phyloP scores from a whole-genome alignment of 75 land plant species.

The Pinus taeda region DNA sequence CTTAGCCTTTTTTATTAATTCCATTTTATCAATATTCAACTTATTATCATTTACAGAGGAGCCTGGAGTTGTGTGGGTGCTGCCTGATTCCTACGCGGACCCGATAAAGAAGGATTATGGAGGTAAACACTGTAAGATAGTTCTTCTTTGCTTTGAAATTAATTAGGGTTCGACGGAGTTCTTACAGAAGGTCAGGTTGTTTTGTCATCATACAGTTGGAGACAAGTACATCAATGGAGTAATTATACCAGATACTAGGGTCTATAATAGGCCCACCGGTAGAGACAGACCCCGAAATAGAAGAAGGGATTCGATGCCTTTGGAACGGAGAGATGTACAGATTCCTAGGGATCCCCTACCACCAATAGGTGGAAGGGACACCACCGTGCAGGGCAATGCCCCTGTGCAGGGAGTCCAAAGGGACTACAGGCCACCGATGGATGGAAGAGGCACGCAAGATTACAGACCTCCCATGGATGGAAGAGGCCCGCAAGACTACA shows the following conservation, averaged over 20 bases:
- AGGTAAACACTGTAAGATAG: not conserved
- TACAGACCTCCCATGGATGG: not conserved
- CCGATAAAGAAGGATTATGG: conserved; percentile 8
- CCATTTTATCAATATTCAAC: not conserved
- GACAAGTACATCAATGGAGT: conserved; percentile 11
- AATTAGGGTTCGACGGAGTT: too few relatives aligned
- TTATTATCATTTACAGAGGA: not conserved
- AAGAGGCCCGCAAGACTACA: not conserved
- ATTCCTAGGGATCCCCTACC: conserved; percentile 2
- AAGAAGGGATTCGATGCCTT: conserved; percentile 11
- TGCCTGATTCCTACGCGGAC: conserved; percentile 9
- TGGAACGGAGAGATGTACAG: conserved; percentile 11
- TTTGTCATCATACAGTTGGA: not conserved
- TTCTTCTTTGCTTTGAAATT: not conserved
- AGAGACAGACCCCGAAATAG: conserved; percentile 10
- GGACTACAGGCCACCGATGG: not conserved
- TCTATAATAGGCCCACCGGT: conserved; percentile 6
- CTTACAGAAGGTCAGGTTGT: too few relatives aligned
- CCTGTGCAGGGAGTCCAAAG: not conserved
- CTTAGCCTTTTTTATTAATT: not conserved
- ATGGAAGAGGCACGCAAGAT: not conserved
- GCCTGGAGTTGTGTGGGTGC: conserved; percentile 8
- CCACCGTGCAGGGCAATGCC: not conserved
- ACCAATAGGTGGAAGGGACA: not conserved
- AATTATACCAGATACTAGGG: conserved; percentile 10